A percentile compares a stretch with the other conserved stretches of the same genome.
These are phyloP conservation scores for Amborella trichopoda DNA, from an alignment of 164 flowering plant genomes.

Conservation along the genomic window DNA sequence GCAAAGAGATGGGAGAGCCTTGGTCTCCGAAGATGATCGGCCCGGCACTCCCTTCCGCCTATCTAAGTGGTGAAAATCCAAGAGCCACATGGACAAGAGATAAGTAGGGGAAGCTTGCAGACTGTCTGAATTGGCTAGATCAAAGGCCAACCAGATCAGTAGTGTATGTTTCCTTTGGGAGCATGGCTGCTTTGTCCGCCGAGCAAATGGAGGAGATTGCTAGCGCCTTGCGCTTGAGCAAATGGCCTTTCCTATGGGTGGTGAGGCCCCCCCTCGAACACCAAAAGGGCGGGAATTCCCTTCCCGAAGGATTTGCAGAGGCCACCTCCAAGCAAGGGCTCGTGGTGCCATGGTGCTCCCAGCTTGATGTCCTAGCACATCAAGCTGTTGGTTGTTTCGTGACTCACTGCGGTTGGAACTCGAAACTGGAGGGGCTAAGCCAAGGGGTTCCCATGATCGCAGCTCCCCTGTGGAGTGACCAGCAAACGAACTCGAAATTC, in stretches of 20 bases:
- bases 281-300: slow-evolving; percentile 12
- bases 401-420: slow-evolving; percentile 24
- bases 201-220: slow-evolving; percentile 27
- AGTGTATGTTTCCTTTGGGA: slow-evolving; percentile 32
- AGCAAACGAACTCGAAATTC: slow-evolving; percentile 23
- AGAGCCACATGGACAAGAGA: too few species aligned
- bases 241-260: slow-evolving; percentile 16
- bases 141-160: slow-evolving; percentile 17
- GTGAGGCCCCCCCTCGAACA: slow-evolving; percentile 9
- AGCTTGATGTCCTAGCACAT: slow-evolving; percentile 8
- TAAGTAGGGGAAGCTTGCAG: too few species aligned
- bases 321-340: slow-evolving; percentile 12
- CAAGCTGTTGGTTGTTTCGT: slow-evolving; percentile 4
- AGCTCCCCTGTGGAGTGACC: slow-evolving; percentile 24
- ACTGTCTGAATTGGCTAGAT: slow-evolving; percentile 24
- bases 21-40: slow-evolving; percentile 17
- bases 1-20: background rate
- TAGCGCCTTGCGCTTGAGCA: slow-evolving; percentile 9
- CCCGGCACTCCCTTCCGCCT: slow-evolving; percentile 34
- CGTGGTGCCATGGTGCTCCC: slow-evolving; percentile 22
- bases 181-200: slow-evolving; percentile 11
- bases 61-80: slow-evolving; percentile 16
- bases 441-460: slow-evolving; percentile 25
- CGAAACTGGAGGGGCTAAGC: slow-evolving; percentile 21
- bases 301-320: background rate